These are phyloP conservation scores for Cucurbita pepo DNA, from an alignment of 306 rosid species.

Conservation along the genomic window DNA sequence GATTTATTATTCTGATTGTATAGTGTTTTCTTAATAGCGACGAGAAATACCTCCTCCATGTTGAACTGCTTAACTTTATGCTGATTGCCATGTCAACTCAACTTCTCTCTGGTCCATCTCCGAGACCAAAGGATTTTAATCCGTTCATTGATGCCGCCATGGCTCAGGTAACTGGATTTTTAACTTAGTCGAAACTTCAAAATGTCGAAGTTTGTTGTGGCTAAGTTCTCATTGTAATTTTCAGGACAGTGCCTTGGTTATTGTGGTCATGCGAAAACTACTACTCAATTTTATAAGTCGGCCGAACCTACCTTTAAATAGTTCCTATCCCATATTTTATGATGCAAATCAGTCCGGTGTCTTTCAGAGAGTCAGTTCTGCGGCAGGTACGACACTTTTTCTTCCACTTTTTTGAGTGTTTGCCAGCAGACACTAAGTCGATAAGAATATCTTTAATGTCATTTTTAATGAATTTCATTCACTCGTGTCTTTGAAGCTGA, in stretches of 20 bases:
- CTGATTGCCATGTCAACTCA: slow-evolving; percentile 89
- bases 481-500: background rate
- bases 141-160: slow-evolving; percentile 89
- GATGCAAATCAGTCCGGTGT: slow-evolving; percentile 84
- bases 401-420: background rate
- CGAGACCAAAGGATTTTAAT: slow-evolving; percentile 63
- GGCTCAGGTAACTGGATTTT: slow-evolving; percentile 62
- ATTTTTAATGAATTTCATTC: background rate
- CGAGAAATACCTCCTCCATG: slow-evolving; percentile 51
- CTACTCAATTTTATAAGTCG: slow-evolving; percentile 53
- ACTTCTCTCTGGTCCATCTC: slow-evolving; percentile 94
- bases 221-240: slow-evolving; percentile 18
- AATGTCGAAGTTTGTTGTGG: slow-evolving; percentile 10
- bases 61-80: slow-evolving; percentile 92
- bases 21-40: slow-evolving; percentile 23
- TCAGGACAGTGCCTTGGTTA: slow-evolving; percentile 72
- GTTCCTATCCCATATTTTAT: slow-evolving; percentile 52
- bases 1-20: slow-evolving; percentile 20
- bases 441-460: background rate
- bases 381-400: slow-evolving; percentile 51
- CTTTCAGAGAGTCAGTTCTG: slow-evolving; percentile 87
- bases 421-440: background rate
- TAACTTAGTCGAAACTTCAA: background rate
- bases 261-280: slow-evolving; percentile 51
- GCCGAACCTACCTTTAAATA: slow-evolving; percentile 30